Base-by-base conservation (phyloP, 169 alveolate species). In the Plasmodium falciparum region DNA sequence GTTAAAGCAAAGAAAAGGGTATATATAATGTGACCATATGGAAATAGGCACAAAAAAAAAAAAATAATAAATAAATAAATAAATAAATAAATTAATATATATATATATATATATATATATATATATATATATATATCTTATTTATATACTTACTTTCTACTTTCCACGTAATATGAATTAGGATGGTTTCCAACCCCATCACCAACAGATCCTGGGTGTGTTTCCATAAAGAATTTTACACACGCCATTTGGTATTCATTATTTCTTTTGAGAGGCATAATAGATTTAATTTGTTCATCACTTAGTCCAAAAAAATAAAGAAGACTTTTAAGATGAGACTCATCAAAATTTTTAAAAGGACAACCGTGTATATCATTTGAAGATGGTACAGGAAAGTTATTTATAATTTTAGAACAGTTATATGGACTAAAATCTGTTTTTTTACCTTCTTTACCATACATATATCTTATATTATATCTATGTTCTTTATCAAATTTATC, bases 371-470 rank as follows among this genome's bases (percentile, higher is more conserved):
- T 93, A 86, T 96, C 97, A 45, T 97, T 97, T 43, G 95, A 94
- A 63, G 95, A 95, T 17, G 98, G 97, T 24, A 86, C 76, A 45
- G 98, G 98, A 80, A 96, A 91, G 20, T 95, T 95, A 72, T 90
- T 92, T 49, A 97, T 94, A 54, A 97, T 97, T 90, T 96, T 95
- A 22, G 96, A 93, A 91, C 99, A 97, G 65, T 97, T 93, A 59
- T 94, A 95, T 2, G 99, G 99, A 66, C 98, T 95, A 89, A 96
- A 96, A 93, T 94, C 96, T 47, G 95, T 93, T 74, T 98, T 94
- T 73, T 97, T 95, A 15, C 99, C 99, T 91, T 96, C 99, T 85
- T 96, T 95, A 3, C 99, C 99, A 94, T 97, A 97, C 72, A 97
- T 95, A 92, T 97, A 98, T 3, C 98, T 93, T 56, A 97, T 95